Conservation (phyloP, 2,329 filamentous ascomycete genomes). For the Aspergillus sp. region DNA sequence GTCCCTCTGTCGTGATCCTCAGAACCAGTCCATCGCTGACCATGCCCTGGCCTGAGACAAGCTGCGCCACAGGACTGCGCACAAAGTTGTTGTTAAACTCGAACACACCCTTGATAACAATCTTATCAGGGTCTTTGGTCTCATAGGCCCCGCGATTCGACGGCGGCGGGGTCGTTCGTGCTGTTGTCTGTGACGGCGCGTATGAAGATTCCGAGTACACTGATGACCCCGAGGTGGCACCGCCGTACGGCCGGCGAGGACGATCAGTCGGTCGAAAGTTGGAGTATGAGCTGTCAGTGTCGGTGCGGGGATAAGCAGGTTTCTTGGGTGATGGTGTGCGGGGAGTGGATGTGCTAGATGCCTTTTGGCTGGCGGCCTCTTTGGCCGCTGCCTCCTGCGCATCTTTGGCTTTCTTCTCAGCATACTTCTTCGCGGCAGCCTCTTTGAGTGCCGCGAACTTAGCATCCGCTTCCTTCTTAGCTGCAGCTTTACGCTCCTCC, state of each 20-base stretch:
- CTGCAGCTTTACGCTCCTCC: slow-evolving; percentile 58
- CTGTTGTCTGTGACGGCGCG: slow-evolving; percentile 78
- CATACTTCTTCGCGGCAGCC: slow-evolving; percentile 41
- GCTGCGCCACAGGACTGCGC: slow-evolving; percentile 84
- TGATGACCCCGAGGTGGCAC: slow-evolving; percentile 50
- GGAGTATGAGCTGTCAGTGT: slow-evolving; percentile 64
- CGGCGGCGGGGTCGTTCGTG: slow-evolving; percentile 79
- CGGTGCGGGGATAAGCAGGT: slow-evolving; percentile 32
- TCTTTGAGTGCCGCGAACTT: slow-evolving; percentile 43
- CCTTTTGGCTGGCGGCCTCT: slow-evolving; percentile 31
- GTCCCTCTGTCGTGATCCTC: slow-evolving; percentile 86
- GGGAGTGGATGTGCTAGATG: slow-evolving; percentile 29
- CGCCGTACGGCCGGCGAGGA: slow-evolving; percentile 58
- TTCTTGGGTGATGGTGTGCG: slow-evolving; percentile 45
- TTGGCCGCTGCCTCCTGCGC: slow-evolving; percentile 31
- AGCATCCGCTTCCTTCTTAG: slow-evolving; percentile 41
- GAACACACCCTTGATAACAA: slow-evolving; percentile 91
- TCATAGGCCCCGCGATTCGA: slow-evolving; percentile 76
- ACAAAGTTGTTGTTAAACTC: slow-evolving; percentile 87
- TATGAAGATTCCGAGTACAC: slow-evolving; percentile 84
- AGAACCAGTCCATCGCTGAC: slow-evolving; percentile 92
- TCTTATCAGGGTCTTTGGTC: slow-evolving; percentile 91
- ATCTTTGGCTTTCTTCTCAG: slow-evolving; percentile 40
- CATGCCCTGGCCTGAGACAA: slow-evolving; percentile 78
- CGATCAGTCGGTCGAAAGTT: slow-evolving; percentile 79